phyloP scores from a whole-genome alignment of 108 stramenopile genomes.

The Cyclostephanos tholiformis region DNA sequence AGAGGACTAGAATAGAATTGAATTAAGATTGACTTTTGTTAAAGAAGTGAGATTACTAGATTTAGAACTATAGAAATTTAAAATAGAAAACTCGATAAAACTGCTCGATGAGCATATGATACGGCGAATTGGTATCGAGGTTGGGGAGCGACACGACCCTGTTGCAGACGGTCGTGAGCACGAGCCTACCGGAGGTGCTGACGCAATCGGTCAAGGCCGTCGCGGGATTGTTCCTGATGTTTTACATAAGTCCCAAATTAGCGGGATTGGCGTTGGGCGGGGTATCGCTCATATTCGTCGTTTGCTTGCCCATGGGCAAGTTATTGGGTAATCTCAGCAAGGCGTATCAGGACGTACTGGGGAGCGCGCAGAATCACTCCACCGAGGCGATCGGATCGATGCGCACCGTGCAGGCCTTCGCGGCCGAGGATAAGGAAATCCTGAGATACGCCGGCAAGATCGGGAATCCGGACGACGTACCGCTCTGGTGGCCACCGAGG shows the following conservation, averaged over 20 bases:
- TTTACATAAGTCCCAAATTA: constrained; percentile 62
- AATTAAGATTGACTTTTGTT: too few relatives aligned
- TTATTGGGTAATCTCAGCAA: constrained; percentile 59
- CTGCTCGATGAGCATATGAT: too few relatives aligned
- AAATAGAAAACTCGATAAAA: too few relatives aligned
- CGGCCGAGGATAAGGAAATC: constrained; percentile 64
- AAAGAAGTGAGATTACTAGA: too few relatives aligned
- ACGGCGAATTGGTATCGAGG: constrained; percentile 80
- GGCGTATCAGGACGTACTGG: constrained; percentile 72
- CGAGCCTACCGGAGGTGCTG: constrained; percentile 58
- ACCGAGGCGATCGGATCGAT: constrained; percentile 74
- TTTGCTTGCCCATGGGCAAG: constrained; percentile 58
- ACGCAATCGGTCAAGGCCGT: constrained; percentile 52
- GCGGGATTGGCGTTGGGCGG: constrained; percentile 64
- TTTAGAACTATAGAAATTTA: too few relatives aligned
- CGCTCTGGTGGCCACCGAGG: constrained; percentile 53
- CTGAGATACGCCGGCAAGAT: constrained; percentile 54
- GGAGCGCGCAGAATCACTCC: constrained; percentile 62
- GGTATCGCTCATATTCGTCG: constrained; percentile 53
- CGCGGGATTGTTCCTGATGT: constrained; percentile 64
- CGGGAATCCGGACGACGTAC: constrained; percentile 57
- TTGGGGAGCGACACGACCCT: constrained; percentile 70
- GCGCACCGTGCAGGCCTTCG: constrained; percentile 84
- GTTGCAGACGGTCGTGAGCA: constrained; percentile 62
- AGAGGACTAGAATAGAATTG: too few relatives aligned